phyloP scores from a whole-genome alignment of 306 rosid genomes.

The Lathyrus aphaca region DNA sequence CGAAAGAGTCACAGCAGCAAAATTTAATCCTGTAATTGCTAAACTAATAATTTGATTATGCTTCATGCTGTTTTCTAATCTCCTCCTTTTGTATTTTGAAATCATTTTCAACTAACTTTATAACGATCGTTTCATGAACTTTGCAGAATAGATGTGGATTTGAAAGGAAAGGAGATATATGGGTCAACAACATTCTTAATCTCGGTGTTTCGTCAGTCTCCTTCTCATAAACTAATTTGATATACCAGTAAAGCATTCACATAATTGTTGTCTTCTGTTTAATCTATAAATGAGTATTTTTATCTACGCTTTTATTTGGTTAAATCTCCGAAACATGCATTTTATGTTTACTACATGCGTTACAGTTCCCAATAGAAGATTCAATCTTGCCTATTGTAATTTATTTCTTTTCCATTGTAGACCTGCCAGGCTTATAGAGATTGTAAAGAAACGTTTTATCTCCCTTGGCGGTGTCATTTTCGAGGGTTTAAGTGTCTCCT shows the following conservation, averaged over 20 bases:
- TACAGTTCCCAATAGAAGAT: constrained; percentile 8
- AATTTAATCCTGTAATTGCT: constrained; percentile 83
- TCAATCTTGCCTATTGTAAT: constrained; percentile 19
- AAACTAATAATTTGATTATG: constrained; percentile 25
- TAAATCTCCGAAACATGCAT: neutral
- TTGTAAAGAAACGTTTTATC: constrained; percentile 76
- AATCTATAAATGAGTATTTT: constrained; percentile 21
- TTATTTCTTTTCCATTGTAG: constrained; percentile 50
- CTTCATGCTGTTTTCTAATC: neutral
- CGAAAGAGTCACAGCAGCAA: constrained; percentile 57
- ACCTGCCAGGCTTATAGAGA: constrained; percentile 77
- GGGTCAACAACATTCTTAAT: constrained; percentile 92
- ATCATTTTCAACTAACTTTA: constrained; percentile 25
- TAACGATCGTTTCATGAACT: constrained; percentile 36
- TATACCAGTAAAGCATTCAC: constrained; percentile 12
- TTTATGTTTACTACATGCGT: constrained; percentile 5
- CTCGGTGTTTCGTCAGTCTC: constrained; percentile 91
- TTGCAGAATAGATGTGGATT: constrained; percentile 97
- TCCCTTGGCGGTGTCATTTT: constrained; percentile 81
- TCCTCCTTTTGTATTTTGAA: neutral
- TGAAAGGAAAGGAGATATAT: constrained; percentile 86
- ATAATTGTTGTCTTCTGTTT: constrained; percentile 21
- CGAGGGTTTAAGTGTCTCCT: constrained; percentile 67
- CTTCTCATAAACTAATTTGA: constrained; percentile 34
- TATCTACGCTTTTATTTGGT: constrained; percentile 1